Base-by-base conservation (phyloP, 306 rosid genomes). In the Cucurbita ficifolia region DNA sequence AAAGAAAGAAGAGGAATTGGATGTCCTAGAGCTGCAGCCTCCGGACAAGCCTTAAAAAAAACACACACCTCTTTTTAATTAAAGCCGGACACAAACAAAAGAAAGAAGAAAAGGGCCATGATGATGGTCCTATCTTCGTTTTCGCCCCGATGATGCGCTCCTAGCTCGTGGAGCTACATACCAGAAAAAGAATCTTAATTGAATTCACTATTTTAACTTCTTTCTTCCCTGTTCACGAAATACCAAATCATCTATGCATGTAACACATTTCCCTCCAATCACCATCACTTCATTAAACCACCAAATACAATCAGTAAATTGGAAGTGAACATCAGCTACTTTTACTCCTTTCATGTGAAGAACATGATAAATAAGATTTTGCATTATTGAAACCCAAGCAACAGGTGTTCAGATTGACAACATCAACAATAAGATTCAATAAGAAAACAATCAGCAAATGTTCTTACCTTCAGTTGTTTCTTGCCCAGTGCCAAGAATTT, bases 401-500 rank as follows among this genome's bases (percentile, higher is more conserved):
- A 16, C 46, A 48, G 39, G 70, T 22, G 43, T 51, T 49, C 59
- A 3, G 59, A 70, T 48, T 14, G 7, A 8, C 74, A 50, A n/a
- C 57, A 33, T 49, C 54, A 70, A 69, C 33, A 13, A 49, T 70
- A 29, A 49, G 45, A 70, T 70, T 16, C 18, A 65, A 19, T 19
- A 29, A 70, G 8, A 49, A 38, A 72, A 10, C 5, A 53, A 72
- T 72, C 39, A 22, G 63, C 13, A 16, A 45, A 29, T 33, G 24
- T 11, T 49, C 57, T 70, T 7, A 70, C 59, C 46, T 70, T 49
- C 45, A 49, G 74, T 55, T 64, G 67, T 65, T 21, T 84, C 80
- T 14, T 76, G 75, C 58, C 70, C 13, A 68, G 22, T 42, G 40
- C 72, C 68, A 40, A 86, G 76, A 75, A 88, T 79, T 53, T 81